Evolutionary conservation across 768 basidiomycete species (phyloP).

Genomic region (Termitomyces sp.): DNA sequence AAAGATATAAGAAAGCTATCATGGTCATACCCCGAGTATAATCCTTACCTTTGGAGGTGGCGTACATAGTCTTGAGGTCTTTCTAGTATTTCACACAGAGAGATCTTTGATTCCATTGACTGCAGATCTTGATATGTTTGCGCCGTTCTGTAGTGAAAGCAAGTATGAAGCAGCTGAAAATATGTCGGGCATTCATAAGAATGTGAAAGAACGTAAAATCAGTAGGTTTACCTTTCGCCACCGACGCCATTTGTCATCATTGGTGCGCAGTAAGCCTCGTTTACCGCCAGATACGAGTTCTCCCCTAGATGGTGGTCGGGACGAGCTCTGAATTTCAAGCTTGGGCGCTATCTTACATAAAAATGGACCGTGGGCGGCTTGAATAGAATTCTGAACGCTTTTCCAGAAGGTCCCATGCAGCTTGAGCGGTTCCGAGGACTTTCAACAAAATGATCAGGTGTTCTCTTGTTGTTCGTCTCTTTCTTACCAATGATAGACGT

Average conservation of each 20-base stretch:
- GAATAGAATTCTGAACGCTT: slow-evolving; percentile 45
- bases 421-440: slow-evolving; percentile 43
- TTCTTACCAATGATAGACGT: slow-evolving; percentile 37
- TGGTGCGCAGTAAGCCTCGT: slow-evolving; percentile 42
- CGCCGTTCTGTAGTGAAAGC: slow-evolving; percentile 37
- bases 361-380: slow-evolving; percentile 42
- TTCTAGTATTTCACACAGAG: slow-evolving; percentile 35
- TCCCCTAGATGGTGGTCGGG: slow-evolving; percentile 21
- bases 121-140: slow-evolving; percentile 44
- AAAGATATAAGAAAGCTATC: not conserved
- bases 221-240: slow-evolving; percentile 36
- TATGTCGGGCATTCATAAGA: not conserved
- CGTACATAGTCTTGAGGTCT: slow-evolving; percentile 35
- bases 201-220: not conserved
- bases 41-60: slow-evolving; percentile 34
- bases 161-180: slow-evolving; percentile 37
- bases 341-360: slow-evolving; percentile 25
- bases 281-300: slow-evolving; percentile 44
- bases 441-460: not conserved
- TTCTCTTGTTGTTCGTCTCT: not conserved
- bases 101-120: slow-evolving; percentile 41
- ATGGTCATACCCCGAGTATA: not conserved
- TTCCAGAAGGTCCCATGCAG: slow-evolving; percentile 44
- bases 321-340: not conserved
- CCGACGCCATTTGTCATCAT: slow-evolving; percentile 41